Evolutionary conservation across 768 basidiomycete genomes (phyloP), one percentile per base, ranked within the genome.

Genomic region (Naematelia aurantialba): DNA sequence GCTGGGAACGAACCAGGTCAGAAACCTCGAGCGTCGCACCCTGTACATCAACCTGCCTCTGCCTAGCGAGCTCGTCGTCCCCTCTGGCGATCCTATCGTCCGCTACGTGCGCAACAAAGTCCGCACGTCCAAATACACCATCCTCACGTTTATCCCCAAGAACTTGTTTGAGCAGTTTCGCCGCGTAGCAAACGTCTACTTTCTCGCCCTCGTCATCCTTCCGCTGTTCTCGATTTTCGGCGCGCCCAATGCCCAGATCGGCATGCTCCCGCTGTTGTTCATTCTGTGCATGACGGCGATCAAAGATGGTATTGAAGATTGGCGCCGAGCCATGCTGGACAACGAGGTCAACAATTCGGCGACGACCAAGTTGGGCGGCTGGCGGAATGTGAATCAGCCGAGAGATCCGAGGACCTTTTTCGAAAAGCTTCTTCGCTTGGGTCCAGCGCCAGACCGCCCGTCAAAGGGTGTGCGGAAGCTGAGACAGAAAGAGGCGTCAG

Each of bases 301-400:
- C 80, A 99, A 97, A 78, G 94, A 99, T 74, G 94, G 87, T 5
- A 80, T 97, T 30, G 94, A 98, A 79, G 94, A 99, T 78, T 93
- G 90, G 74, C 85, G 93, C n/a, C 86, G 94, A 52, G 88, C 87
- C 10, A 68, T 78, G 8, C 81, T 93, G 42, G 94, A 99, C 74
- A 88, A 96, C 61, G 86, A 91, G 70, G 93, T 97, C 65, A 99
- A 99, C 79, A 96, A 86, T 54, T 91, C 89, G 0, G 89, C 93
- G 2, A 86, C 88, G 12, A 97, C 92, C 1, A 89, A 89, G 64
- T 83, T 99, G 11, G 86, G 85, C 4, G 84, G 88, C 45, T 96
- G 91, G 90, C 82, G 81, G 56, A 98, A 99, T 75, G 85, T 91
- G 22, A 99, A 98, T 69, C 86, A 87, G 59, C 88, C 87, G 0